A percentile compares a stretch with the other conserved stretches of the same genome.
Conservation (phyloP, 2,329 filamentous ascomycete species). For the Neocatenulostroma microsporum region DNA sequence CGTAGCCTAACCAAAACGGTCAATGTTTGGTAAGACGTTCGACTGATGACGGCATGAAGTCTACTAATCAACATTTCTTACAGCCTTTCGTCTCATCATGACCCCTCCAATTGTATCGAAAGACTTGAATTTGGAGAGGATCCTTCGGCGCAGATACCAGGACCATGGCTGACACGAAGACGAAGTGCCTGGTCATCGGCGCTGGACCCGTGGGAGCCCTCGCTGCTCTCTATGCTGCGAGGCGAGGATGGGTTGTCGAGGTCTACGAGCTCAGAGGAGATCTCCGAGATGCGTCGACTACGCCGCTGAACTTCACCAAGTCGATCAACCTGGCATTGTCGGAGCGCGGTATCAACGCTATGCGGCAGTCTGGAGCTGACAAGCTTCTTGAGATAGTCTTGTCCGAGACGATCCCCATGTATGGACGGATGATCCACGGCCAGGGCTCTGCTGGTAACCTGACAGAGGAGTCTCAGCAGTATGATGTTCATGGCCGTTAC, state of each 20-base stretch:
- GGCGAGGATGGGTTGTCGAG: constrained; percentile 80
- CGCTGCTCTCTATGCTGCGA: constrained; percentile 85
- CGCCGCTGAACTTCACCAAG: constrained; percentile 88
- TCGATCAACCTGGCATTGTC: constrained; percentile 98
- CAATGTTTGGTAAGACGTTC: too few relatives aligned
- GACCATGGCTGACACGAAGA: constrained; percentile 11
- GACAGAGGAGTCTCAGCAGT: constrained; percentile 73
- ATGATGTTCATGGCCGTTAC: constrained; percentile 76
- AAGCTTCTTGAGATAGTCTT: constrained; percentile 67
- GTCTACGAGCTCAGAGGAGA: constrained; percentile 90
- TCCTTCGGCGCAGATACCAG: too few relatives aligned
- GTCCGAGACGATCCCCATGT: constrained; percentile 78
- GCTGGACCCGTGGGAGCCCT: constrained; percentile 90
- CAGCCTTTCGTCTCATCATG: too few relatives aligned
- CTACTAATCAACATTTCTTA: too few relatives aligned
- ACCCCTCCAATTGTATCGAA: too few relatives aligned
- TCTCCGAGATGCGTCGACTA: constrained; percentile 71
- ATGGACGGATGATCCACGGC: constrained; percentile 93
- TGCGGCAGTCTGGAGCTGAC: constrained; percentile 60
- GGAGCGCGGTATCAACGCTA: constrained; percentile 84
- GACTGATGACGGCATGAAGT: too few relatives aligned
- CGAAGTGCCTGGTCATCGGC: constrained; percentile 62
- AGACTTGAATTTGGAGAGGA: too few relatives aligned
- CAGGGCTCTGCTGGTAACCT: constrained; percentile 55
- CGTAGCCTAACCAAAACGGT: too few relatives aligned